Percentiles rank a stretch among this genome's conserved stretches.
phyloP scores from a whole-genome alignment of 345 rosid genomes.

The Populus davidiana region DNA sequence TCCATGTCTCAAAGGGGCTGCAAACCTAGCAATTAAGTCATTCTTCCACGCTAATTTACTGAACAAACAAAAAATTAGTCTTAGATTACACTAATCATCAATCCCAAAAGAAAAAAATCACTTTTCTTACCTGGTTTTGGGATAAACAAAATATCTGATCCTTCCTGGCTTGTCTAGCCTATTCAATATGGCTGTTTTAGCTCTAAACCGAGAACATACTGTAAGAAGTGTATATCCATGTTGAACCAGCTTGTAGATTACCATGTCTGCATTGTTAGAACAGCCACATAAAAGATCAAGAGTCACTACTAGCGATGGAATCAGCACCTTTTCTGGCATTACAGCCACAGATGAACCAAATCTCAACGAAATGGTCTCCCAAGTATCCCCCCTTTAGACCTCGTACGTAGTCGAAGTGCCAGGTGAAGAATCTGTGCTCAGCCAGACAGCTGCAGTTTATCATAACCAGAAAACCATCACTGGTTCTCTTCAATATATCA shows the following conservation, averaged over 20 bases:
- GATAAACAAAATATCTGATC: slow-evolving; percentile 22
- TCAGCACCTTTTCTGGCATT: no score
- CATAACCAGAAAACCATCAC: no score
- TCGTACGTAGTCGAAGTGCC: no score
- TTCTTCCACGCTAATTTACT: not conserved
- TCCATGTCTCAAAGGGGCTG: not conserved
- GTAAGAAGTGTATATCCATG: slow-evolving; percentile 23
- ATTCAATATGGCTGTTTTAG: slow-evolving; percentile 19
- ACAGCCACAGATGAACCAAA: slow-evolving; percentile 19
- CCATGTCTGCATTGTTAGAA: slow-evolving; percentile 9
- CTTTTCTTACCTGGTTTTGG: slow-evolving; percentile 18
- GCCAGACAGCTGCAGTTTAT: no score
- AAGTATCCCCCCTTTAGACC: no score
- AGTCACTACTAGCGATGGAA: slow-evolving; percentile 12
- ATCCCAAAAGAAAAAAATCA: not conserved
- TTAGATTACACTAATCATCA: not conserved
- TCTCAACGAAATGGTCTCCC: no score
- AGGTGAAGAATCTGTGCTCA: no score
- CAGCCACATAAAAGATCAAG: slow-evolving; percentile 31
- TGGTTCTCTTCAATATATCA: no score
- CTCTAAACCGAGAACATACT: slow-evolving; percentile 21
- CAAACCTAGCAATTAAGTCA: not conserved
- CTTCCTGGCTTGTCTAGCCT: slow-evolving; percentile 12
- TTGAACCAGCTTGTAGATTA: slow-evolving; percentile 19
- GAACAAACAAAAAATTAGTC: not conserved